Evolutionary conservation across 352 stramenopile species (phyloP), one percentile per base, ranked within the genome.

Genomic region (Peronosclerospora sorghi): DNA sequence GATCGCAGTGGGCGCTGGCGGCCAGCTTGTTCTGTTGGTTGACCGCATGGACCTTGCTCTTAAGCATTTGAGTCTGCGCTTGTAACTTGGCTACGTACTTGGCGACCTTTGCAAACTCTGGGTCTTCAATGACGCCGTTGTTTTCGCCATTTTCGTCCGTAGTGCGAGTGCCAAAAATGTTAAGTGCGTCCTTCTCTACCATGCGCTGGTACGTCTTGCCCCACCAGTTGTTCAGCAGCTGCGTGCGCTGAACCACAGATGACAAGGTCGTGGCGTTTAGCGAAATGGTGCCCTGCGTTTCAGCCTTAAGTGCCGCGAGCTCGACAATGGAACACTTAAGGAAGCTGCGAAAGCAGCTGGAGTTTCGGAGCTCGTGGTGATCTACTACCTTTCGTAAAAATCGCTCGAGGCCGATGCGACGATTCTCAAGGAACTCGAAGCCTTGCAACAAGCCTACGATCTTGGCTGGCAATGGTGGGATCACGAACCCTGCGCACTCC

Each of bases 401-500:
- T 38, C 77, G 72, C 63, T 91, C 75, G 40, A 91, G 71, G 0
- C 78, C 78, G 7, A 48, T 56, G 37, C 78, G 78, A 0, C 78
- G 75, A 29, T 80, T 68, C 54, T 88, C 78, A 21, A 87, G 69
- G 53, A 91, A 91, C 52, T 86, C 78, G 18, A 64, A 57, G n/a
- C 66, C 71, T 26, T 91, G 78, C 30, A 91, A 54, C 17, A 91
- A 46, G 0, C 73, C 73, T 27, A 91, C 73, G 28, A 86, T 62
- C 50, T 91, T 91, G 54, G 68, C 73, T 0, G 78, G 78, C 32
- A 91, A 56, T 29, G 78, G 75, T 10, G 78, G 78, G 59, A 91
- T 84, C 57, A 91, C 85, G 67, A 74, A 91, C 20, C 78, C 78
- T 0, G 78, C 71, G 54, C 75, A 91, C 29, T 85, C 71, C 52